These are phyloP conservation scores for Fusarium solani-melongenae DNA, from an alignment of 2,329 filamentous ascomycete species.

Conservation along the genomic window DNA sequence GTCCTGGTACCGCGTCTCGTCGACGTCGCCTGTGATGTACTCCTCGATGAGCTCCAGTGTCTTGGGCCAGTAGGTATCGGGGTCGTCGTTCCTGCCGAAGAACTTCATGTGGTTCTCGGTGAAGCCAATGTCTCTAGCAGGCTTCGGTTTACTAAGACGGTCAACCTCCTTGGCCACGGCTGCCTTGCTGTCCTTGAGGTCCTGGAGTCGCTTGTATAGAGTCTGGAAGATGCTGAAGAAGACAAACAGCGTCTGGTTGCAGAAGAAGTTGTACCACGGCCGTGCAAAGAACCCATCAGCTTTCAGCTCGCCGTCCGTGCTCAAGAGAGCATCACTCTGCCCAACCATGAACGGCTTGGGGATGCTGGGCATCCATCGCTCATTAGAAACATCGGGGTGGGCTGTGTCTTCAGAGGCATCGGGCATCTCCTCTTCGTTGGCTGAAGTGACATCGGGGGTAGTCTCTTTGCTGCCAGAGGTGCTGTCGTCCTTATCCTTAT, in stretches of 20 bases:
- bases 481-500: constrained; percentile 66
- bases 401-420: constrained; percentile 68
- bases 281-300: constrained; percentile 85
- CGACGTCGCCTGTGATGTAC: constrained; percentile 83
- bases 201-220: constrained; percentile 85
- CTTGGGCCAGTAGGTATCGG: constrained; percentile 84
- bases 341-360: constrained; percentile 66
- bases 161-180: constrained; percentile 79
- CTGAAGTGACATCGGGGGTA: constrained; percentile 84
- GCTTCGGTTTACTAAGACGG: constrained; percentile 79
- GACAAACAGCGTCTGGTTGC: constrained; percentile 90
- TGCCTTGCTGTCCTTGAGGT: constrained; percentile 82
- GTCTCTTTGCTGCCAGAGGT: constrained; percentile 87
- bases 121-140: constrained; percentile 85
- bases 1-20: constrained; percentile 87
- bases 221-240: constrained; percentile 95
- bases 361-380: constrained; percentile 72
- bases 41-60: constrained; percentile 88
- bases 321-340: constrained; percentile 65
- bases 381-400: constrained; percentile 71
- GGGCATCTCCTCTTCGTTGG: constrained; percentile 79
- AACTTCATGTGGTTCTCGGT: constrained; percentile 82
- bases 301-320: constrained; percentile 72
- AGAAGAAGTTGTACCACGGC: constrained; percentile 88
- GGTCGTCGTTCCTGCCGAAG: constrained; percentile 71